Conservation (phyloP, 2,329 filamentous ascomycete genomes). For the Stemphylium vesicarium region DNA sequence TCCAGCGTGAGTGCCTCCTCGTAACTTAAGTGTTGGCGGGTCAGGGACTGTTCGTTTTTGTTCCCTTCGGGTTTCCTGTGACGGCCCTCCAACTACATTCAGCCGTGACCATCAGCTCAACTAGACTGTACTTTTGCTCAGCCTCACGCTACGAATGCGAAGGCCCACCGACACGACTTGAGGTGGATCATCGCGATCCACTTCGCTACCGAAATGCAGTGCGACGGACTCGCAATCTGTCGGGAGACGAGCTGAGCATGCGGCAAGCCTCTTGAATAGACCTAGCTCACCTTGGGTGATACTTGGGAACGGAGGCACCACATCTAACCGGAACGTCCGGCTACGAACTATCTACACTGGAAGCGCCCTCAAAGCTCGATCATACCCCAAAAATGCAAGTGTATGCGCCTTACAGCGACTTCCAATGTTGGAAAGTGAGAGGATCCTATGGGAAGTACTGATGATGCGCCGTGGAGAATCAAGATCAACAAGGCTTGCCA, state of each 20-base stretch:
- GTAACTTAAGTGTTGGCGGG: neutral
- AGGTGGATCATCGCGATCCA: neutral
- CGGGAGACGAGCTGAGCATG: constrained; percentile 6
- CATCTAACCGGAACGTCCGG: neutral
- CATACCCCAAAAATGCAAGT: too few species aligned
- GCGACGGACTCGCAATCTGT: neutral
- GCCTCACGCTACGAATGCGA: constrained; percentile 8
- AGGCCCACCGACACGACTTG: neutral
- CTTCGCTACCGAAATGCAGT: neutral
- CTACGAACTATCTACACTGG: neutral
- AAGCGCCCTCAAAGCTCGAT: neutral
- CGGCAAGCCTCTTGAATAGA: neutral
- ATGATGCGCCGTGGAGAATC: neutral
- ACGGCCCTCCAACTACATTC: neutral
- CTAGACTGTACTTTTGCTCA: neutral
- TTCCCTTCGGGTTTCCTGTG: neutral
- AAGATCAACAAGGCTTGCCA: neutral
- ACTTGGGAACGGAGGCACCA: neutral
- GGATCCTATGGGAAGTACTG: neutral
- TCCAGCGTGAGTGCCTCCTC: neutral
- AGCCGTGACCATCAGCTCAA: neutral
- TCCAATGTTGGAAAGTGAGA: neutral
- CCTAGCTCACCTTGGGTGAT: neutral
- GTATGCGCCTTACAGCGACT: neutral
- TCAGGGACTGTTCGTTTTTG: neutral